Evolutionary conservation across 2,329 filamentous ascomycete genomes (phyloP), one percentile per base, ranked within the genome.

Genomic region (Venturia aucupariae): DNA sequence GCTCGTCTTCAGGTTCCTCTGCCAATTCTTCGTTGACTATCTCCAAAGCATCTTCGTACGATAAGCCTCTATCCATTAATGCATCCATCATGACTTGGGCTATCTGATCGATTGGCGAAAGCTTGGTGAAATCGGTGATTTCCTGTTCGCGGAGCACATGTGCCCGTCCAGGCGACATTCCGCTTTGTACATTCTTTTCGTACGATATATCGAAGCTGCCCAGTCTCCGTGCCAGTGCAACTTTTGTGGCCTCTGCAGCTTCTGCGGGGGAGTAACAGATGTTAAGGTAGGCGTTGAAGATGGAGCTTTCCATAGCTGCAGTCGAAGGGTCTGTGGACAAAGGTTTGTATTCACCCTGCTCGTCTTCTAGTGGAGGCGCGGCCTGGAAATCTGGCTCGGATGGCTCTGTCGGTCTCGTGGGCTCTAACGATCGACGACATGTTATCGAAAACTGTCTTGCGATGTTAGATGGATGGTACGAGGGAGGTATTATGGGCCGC

Each of bases 41-140:
- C 13, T 57, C 51, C 17, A 32, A 35, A 15, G 51, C 51, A 35
- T 57, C 51, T 32, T 35, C 30, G 27, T 32, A 57, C 35, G 51
- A 57, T 5, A 57, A 10, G 27, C 51, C 51, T 32, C 27, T 35
- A 32, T 32, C 30, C 51, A 57, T 57, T 6, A 32, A 57, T 35
- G 51, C 51, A 35, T 57, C 51, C 51, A 57, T 32, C 51, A 57
- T 57, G 15, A 32, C 51, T 35, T 57, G 51, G 30, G 27, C 51
- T 35, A 27, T 17, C 30, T 35, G 51, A 8, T 57, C 51, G 51
- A 57, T 57, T 2, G 24, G 10, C 10, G 46, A 32, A 17, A 27
- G 11, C 15, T 57, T 35, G n/a, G 30, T n/a, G 6, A 57, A n/a
- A 4, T 32, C 51, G 15, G n/a, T 17, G 8, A 57, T n/a, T 13